Percentiles rank a stretch among this genome's conserved stretches.
Conservation (phyloP, 768 basidiomycete genomes). For the Dioszegia crocea region DNA sequence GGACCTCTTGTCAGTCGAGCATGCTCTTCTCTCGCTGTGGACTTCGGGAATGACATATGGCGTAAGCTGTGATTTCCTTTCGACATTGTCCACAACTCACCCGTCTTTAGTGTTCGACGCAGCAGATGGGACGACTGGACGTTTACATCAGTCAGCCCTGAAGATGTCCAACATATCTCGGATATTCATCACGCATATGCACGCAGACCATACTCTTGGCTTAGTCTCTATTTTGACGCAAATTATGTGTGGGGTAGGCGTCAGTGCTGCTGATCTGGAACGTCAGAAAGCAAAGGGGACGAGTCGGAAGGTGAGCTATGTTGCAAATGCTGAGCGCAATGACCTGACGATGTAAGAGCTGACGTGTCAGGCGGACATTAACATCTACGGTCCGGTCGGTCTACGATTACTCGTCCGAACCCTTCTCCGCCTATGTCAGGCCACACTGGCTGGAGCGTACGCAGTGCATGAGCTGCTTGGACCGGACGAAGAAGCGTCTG, state of each 20-base stretch:
- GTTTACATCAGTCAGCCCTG: conserved; percentile 39
- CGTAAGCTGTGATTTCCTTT: conserved; percentile 24
- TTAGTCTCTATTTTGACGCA: conserved; percentile 41
- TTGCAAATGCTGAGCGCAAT: too few relatives aligned
- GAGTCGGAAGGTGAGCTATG: conserved; percentile 20
- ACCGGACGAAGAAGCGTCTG: conserved; percentile 15
- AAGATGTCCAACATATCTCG: conserved; percentile 42
- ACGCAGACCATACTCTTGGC: conserved; percentile 46
- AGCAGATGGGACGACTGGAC: conserved; percentile 43
- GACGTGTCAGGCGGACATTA: conserved; percentile 21
- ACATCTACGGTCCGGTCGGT: conserved; percentile 46
- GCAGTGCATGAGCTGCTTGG: conserved; percentile 45
- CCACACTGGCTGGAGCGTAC: conserved; percentile 35
- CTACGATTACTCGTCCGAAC: conserved; percentile 39
- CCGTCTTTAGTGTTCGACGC: conserved; percentile 41
- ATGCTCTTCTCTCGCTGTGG: conserved; percentile 45
- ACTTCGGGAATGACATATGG: conserved; percentile 45
- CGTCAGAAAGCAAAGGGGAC: conserved; percentile 22
- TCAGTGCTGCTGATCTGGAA: conserved; percentile 22
- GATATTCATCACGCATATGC: conserved; percentile 49
- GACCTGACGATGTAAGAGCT: background rate
- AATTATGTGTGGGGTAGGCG: conserved; percentile 38
- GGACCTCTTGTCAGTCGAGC: conserved; percentile 45
- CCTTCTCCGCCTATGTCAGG: conserved; percentile 26
- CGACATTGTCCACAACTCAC: background rate